phyloP scores from a whole-genome alignment of 2,329 filamentous ascomycete genomes.

The Colletotrichum sp. region DNA sequence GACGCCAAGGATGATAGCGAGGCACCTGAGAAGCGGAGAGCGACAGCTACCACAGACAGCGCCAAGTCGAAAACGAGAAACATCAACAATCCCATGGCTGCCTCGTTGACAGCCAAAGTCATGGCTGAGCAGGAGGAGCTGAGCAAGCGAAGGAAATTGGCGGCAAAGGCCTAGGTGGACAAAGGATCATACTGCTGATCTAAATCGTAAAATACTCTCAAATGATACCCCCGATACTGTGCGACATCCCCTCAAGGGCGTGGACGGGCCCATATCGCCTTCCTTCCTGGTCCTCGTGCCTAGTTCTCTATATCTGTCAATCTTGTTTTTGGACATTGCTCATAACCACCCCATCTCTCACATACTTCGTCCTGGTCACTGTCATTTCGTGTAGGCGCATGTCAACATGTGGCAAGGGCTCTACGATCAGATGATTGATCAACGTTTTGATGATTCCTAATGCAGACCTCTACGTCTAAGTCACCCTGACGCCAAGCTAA shows the following conservation, averaged over 20 bases:
- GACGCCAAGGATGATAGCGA: constrained; percentile 42
- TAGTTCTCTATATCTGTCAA: background rate
- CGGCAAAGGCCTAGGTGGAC: constrained; percentile 1
- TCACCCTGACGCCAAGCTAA: constrained; percentile 20
- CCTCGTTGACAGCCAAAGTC: constrained; percentile 84
- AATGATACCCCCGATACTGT: background rate
- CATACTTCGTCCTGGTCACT: background rate
- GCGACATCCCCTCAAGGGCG: background rate
- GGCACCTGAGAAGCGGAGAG: constrained; percentile 27
- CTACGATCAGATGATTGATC: background rate
- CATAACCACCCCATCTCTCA: background rate
- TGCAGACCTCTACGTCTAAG: constrained; percentile 17
- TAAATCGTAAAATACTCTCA: background rate
- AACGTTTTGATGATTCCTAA: background rate
- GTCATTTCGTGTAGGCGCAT: background rate
- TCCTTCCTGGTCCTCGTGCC: background rate
- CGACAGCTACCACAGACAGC: constrained; percentile 4
- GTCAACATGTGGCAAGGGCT: background rate
- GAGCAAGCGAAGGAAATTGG: constrained; percentile 79
- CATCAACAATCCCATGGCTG: constrained; percentile 89
- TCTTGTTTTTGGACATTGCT: background rate
- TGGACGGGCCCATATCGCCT: background rate
- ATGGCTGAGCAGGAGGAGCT: constrained; percentile 84
- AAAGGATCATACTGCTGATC: background rate
- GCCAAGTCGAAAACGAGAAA: constrained; percentile 49